Evolutionary conservation across 129 eudicot genomes (phyloP), one percentile per base, ranked within the genome.

Genomic region (Glebionis coronaria): DNA sequence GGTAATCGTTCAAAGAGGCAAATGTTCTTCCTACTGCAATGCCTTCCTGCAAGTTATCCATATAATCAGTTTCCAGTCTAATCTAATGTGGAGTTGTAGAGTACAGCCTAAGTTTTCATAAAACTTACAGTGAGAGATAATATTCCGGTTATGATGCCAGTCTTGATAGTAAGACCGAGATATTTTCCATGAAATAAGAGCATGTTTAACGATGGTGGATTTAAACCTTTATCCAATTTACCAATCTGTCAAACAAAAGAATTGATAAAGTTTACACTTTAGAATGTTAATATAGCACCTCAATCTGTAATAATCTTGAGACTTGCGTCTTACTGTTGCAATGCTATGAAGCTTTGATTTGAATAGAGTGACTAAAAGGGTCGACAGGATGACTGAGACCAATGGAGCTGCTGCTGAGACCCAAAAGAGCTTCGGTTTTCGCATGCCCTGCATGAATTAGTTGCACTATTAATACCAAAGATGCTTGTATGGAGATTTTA

Each of bases 21-120:
- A 94, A 94, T 56, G 99, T 90, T 55, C 99, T 79, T 62, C 99
- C 99, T 12, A 94, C 99, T 9, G 97, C 97, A 66, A 94, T 94
- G 29, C 99, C 99, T 85, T 94, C 99, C 99, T 89, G 49, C 59
- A 13, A 18, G 25, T 13, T 51, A 12, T 5, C 23, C 28, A 10
- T 49, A n/a, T 16, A 0, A 25, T 61, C 38, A 50, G 73, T 27
- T 19, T 53, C 53, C 25, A 58, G 14, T 61, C 42, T 35, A 2
- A 35, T 35, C 28, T 9, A 5, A 27, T 56, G 4, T 44, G 12
- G 63, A 19, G 58, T 27, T 52, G 44, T 52, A 52, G 44, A 12
- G 14, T 60, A 76, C 59, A 61, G 54, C 28, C 44, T 18, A 3
- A 49, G 23, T 3, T 25, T 15, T 38, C 14, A 11, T 23, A 47